phyloP scores from a whole-genome alignment of 169 alveolate species.

The Plasmodium fragile region DNA sequence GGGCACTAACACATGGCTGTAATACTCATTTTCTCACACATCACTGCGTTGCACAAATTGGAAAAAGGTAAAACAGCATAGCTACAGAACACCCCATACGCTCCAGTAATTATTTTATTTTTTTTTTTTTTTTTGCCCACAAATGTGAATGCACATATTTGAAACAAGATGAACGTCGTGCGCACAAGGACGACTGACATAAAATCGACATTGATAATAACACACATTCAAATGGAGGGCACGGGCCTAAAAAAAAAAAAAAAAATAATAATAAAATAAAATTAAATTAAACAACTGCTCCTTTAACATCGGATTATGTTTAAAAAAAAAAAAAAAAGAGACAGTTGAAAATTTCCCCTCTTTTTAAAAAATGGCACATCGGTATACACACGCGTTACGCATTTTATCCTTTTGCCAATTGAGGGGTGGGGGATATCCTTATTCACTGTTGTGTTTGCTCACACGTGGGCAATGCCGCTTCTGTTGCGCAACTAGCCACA shows the following conservation, averaged over 20 bases:
- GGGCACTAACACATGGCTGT: neutral
- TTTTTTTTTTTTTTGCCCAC: constrained; percentile 10
- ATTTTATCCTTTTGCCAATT: neutral
- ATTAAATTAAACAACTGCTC: neutral
- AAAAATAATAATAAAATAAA: neutral
- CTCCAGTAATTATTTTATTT: neutral
- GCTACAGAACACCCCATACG: neutral
- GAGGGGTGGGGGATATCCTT: neutral
- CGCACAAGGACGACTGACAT: neutral
- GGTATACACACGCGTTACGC: neutral
- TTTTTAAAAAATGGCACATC: neutral
- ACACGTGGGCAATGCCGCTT: neutral
- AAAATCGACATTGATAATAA: neutral
- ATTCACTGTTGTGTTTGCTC: neutral
- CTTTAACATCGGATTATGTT: neutral
- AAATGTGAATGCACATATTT: neutral
- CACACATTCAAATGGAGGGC: neutral
- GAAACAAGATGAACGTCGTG: neutral
- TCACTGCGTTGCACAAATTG: neutral
- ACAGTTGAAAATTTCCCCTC: neutral
- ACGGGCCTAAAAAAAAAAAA: neutral
- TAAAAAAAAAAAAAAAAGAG: neutral
- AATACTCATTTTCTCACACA: neutral
- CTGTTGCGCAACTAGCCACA: neutral
- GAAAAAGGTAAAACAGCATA: neutral